phyloP scores from a whole-genome alignment of 2,329 filamentous ascomycete genomes.

The Lachnellula occidentalis region DNA sequence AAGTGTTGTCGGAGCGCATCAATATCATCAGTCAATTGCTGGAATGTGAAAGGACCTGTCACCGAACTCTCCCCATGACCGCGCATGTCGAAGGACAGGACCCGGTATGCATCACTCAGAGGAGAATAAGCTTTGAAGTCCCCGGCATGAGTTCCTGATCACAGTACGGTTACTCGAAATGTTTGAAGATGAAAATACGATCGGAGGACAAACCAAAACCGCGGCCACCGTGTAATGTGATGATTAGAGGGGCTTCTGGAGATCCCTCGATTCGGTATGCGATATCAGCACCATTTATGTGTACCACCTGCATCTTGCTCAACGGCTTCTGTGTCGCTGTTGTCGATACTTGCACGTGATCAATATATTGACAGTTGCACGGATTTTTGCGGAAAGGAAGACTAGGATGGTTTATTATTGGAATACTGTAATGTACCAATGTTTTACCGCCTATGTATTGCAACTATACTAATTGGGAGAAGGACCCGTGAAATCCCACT shows the following conservation, averaged over 20 bases:
- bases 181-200: neutral
- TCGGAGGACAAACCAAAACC: constrained; percentile 29
- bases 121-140: constrained; percentile 33
- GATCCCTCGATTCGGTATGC: constrained; percentile 32
- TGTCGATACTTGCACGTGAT: too few species aligned
- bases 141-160: constrained; percentile 26
- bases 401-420: too few species aligned
- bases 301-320: too few species aligned
- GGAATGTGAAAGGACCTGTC: constrained; percentile 33
- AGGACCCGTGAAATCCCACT: too few species aligned
- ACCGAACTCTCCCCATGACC: constrained; percentile 34
- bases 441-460: too few species aligned
- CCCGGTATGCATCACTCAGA: constrained; percentile 25
- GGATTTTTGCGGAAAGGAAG: too few species aligned
- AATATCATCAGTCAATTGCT: constrained; percentile 35
- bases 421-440: too few species aligned
- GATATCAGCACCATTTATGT: constrained; percentile 32
- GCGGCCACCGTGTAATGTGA: constrained; percentile 35
- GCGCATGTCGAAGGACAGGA: constrained; percentile 35
- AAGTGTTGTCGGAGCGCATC: constrained; percentile 32
- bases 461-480: too few species aligned
- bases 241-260: constrained; percentile 30
- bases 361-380: too few species aligned
- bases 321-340: too few species aligned
- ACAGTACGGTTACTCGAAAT: constrained; percentile 16